Evolutionary conservation across 352 stramenopile genomes (phyloP).

Genomic region (Globisporangium barbulae): DNA sequence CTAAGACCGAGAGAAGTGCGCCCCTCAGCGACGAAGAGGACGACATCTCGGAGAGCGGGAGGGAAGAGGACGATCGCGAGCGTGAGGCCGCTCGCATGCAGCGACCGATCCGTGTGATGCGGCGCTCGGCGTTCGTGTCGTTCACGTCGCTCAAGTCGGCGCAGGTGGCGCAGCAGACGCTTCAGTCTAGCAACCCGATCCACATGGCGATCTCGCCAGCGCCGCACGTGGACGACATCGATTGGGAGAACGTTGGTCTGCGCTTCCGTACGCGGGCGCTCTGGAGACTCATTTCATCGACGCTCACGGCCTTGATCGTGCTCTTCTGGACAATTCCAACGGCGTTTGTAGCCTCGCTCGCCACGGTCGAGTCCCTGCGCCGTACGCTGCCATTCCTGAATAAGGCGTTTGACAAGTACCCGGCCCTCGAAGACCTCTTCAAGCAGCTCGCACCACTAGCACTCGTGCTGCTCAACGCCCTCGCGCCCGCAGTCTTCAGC

Average conservation of each 20-base stretch:
- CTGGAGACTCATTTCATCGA: slow-evolving; percentile 43
- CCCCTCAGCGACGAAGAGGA: slow-evolving; percentile 12
- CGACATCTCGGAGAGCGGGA: slow-evolving; percentile 22
- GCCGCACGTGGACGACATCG: slow-evolving; percentile 62
- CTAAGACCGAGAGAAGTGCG: not conserved
- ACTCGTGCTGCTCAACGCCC: slow-evolving; percentile 50
- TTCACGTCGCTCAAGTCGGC: slow-evolving; percentile 72
- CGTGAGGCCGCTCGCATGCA: slow-evolving; percentile 44
- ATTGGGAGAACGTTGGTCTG: slow-evolving; percentile 73
- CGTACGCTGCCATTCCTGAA: slow-evolving; percentile 61
- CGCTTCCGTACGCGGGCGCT: slow-evolving; percentile 46
- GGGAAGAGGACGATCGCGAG: slow-evolving; percentile 43
- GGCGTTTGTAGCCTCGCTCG: slow-evolving; percentile 67
- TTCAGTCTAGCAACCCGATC: slow-evolving; percentile 57
- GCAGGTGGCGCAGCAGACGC: slow-evolving; percentile 65
- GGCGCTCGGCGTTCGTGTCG: slow-evolving; percentile 66
- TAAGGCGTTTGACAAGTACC: slow-evolving; percentile 58
- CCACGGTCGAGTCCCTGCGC: slow-evolving; percentile 65
- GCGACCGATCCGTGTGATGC: slow-evolving; percentile 62
- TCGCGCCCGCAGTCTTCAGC: slow-evolving; percentile 63
- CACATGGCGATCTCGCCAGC: slow-evolving; percentile 50
- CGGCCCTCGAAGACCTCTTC: slow-evolving; percentile 52
- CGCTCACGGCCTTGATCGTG: slow-evolving; percentile 61
- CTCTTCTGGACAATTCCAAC: slow-evolving; percentile 85
- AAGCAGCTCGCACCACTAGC: slow-evolving; percentile 72